Evolutionary conservation across 2,329 filamentous ascomycete genomes (phyloP).

Genomic region (Fusarium denticulatum): DNA sequence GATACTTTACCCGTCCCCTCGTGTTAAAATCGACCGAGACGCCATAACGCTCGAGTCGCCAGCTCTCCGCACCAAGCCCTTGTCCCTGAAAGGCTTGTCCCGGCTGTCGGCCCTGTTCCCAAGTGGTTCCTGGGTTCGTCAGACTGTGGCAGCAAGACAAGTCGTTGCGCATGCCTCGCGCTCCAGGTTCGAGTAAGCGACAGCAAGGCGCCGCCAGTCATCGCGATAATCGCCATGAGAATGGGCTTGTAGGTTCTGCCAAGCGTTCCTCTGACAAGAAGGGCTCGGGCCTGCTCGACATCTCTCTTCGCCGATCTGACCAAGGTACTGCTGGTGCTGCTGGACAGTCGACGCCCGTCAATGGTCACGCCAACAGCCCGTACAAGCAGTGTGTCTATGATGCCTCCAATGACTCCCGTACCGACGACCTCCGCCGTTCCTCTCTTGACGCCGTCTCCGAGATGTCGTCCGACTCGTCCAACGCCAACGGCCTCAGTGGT

Average conservation of each 20-base stretch:
- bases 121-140: constrained; percentile 49
- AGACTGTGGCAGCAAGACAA: constrained; percentile 48
- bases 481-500: constrained; percentile 50
- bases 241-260: constrained; percentile 77
- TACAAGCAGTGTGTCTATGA: constrained; percentile 46
- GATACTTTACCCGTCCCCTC: constrained; percentile 16
- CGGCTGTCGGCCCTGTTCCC: constrained; percentile 51
- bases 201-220: constrained; percentile 70
- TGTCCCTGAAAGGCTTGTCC: constrained; percentile 44
- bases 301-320: constrained; percentile 49
- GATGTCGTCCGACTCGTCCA: constrained; percentile 63
- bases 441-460: constrained; percentile 66
- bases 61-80: constrained; percentile 24
- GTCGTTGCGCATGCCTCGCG: constrained; percentile 68
- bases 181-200: constrained; percentile 68
- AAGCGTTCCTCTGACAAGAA: constrained; percentile 55
- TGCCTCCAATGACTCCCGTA: constrained; percentile 53
- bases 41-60: constrained; percentile 22
- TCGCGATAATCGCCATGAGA: constrained; percentile 83
- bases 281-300: constrained; percentile 58
- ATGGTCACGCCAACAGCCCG: constrained; percentile 49
- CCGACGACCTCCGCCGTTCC: constrained; percentile 56
- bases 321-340: constrained; percentile 43
- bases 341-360: constrained; percentile 45
- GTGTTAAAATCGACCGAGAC: constrained; percentile 21